A percentile compares a stretch with the other conserved stretches of the same genome.
phyloP scores from a whole-genome alignment of 2,329 filamentous ascomycete species.

The Pestalotiopsis sp. region DNA sequence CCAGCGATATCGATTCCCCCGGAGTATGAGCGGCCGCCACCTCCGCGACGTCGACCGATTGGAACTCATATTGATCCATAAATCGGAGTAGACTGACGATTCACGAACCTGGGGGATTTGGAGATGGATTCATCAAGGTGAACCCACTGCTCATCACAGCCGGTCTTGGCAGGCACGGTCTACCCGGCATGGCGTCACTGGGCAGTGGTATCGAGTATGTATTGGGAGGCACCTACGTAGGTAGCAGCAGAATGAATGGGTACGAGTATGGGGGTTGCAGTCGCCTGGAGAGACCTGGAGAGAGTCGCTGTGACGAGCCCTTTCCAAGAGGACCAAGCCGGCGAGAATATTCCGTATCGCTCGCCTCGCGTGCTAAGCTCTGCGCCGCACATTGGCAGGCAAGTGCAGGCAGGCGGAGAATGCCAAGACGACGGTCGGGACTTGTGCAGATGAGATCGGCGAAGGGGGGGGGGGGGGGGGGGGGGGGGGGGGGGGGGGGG shows the following conservation, averaged over 20 bases:
- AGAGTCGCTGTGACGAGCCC: not conserved
- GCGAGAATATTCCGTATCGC: not conserved
- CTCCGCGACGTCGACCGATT: not conserved
- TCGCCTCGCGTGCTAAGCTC: not conserved
- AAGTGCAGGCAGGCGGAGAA: not conserved
- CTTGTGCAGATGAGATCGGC: not conserved
- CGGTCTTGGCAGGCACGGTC: not conserved
- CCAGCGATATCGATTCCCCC: not conserved
- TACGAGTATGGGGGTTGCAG: not conserved
- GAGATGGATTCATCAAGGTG: not conserved
- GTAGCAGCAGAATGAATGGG: too few relatives aligned
- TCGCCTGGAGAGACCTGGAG: not conserved
- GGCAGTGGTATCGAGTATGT: not conserved
- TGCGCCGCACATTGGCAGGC: not conserved
- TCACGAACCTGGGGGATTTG: not conserved
- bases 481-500: too few relatives aligned
- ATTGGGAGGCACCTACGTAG: not conserved
- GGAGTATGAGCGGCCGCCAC: not conserved
- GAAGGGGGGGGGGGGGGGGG: too few relatives aligned
- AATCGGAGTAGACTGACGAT: not conserved
- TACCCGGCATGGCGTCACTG: not conserved
- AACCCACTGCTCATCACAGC: not conserved
- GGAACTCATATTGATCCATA: not conserved
- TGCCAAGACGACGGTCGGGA: not conserved
- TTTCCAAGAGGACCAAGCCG: not conserved